Conservation (phyloP, 1,139 yeast species). For the Geotrichum cucujoidarum region DNA sequence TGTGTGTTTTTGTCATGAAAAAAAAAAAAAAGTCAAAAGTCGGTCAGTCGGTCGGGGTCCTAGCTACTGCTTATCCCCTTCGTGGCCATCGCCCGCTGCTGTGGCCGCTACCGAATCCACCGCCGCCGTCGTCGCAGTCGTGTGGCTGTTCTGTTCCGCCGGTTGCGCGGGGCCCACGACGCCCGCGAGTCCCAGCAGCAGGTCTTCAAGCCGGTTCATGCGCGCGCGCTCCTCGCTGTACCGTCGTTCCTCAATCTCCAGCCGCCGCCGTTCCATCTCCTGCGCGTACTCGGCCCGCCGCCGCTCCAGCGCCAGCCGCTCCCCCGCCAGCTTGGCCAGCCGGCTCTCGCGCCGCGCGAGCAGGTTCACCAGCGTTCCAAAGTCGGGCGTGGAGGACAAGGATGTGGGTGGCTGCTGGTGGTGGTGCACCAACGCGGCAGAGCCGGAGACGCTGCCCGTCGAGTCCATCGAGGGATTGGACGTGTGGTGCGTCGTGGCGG, state of each 20-base stretch:
- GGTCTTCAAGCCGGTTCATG: constrained; percentile 12
- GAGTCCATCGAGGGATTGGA: constrained; percentile 1
- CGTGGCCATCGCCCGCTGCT: too few relatives aligned
- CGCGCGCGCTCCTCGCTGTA: constrained; percentile 13
- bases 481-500: neutral
- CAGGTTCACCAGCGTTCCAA: constrained; percentile 9
- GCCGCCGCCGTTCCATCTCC: constrained; percentile 7
- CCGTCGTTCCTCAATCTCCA: constrained; percentile 14
- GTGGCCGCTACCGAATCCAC: too few relatives aligned
- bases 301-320: constrained; percentile 14
- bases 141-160: too few relatives aligned
- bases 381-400: constrained; percentile 3
- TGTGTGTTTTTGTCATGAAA: too few relatives aligned
- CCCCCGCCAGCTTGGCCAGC: constrained; percentile 7
- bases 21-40: too few relatives aligned
- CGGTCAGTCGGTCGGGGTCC: too few relatives aligned
- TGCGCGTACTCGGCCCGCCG: constrained; percentile 4
- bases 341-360: constrained; percentile 15
- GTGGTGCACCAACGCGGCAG: neutral
- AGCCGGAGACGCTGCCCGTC: neutral
- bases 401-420: neutral
- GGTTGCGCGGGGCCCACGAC: too few relatives aligned
- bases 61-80: too few relatives aligned
- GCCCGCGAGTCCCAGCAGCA: constrained; percentile 8
- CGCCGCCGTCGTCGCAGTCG: too few relatives aligned